Evolutionary conservation across 1,139 yeast species (phyloP).

Genomic region (Lizanozyma gosingica): DNA sequence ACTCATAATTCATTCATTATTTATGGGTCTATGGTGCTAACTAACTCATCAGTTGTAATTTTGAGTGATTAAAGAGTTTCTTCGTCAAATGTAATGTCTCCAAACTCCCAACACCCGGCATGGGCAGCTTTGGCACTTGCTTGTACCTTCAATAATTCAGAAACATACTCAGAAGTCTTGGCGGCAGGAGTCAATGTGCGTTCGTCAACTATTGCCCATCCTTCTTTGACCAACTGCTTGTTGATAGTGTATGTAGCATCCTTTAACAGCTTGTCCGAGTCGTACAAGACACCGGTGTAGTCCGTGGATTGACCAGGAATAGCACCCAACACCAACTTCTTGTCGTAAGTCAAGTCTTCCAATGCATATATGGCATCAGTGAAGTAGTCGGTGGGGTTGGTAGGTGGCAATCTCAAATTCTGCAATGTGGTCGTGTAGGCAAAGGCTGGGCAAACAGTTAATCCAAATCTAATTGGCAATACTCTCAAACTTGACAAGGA

Average conservation of each 20-base stretch:
- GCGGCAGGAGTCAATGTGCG: conserved; percentile 20
- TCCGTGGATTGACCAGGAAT: conserved; percentile 33
- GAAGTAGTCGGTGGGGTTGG: conserved; percentile 48
- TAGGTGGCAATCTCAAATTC: conserved; percentile 52
- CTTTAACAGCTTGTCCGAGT: conserved; percentile 46
- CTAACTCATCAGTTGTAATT: too few species aligned
- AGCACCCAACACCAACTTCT: conserved; percentile 52
- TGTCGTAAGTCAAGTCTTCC: conserved; percentile 45
- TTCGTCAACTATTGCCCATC: conserved; percentile 55
- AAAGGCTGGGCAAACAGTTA: conserved; percentile 39
- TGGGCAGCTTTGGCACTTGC: conserved; percentile 42
- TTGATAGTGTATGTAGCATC: conserved; percentile 59
- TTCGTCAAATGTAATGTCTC: conserved; percentile 64
- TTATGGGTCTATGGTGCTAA: too few species aligned
- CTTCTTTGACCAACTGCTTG: conserved; percentile 51
- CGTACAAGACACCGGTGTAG: conserved; percentile 48
- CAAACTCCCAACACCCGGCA: conserved; percentile 75
- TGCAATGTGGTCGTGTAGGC: conserved; percentile 52
- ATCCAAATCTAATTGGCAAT: conserved; percentile 45
- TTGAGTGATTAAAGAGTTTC: conserved; percentile 11
- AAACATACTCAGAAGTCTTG: conserved; percentile 24
- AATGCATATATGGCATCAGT: conserved; percentile 51
- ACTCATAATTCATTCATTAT: too few species aligned
- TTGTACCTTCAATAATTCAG: conserved; percentile 35
- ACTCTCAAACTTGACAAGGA: conserved; percentile 38